Conservation (phyloP, 495 filamentous ascomycete species). For the Umbilicaria muhlenbergii region DNA sequence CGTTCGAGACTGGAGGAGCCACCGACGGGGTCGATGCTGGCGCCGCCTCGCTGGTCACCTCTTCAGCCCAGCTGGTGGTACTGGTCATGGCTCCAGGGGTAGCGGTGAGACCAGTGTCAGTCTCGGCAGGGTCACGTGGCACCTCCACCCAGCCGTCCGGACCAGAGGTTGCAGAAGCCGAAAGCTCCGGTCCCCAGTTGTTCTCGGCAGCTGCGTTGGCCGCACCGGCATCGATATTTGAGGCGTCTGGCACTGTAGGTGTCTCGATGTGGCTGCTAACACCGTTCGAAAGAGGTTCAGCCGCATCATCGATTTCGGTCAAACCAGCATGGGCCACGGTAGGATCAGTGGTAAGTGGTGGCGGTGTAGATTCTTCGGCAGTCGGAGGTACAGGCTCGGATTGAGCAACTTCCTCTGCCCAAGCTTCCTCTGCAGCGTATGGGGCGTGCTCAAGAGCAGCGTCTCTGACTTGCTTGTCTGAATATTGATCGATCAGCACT, state of each 20-base stretch:
- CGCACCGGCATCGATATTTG: conserved; percentile 37
- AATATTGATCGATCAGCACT: conserved; percentile 16
- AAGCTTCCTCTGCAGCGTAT: conserved; percentile 25
- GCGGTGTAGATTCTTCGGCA: conserved; percentile 21
- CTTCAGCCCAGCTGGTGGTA: conserved; percentile 54
- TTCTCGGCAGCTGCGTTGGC: conserved; percentile 54
- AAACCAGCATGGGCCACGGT: conserved; percentile 61
- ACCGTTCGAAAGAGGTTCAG: conserved; percentile 15
- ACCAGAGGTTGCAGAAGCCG: conserved; percentile 32
- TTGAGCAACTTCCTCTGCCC: conserved; percentile 29
- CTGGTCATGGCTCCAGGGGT: conserved; percentile 38
- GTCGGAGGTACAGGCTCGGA: conserved; percentile 24
- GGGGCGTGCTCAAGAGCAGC: conserved; percentile 34
- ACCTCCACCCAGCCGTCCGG: conserved; percentile 68
- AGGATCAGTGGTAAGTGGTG: conserved; percentile 44
- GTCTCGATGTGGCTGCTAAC: conserved; percentile 24
- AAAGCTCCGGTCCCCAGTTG: conserved; percentile 44
- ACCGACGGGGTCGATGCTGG: conserved; percentile 2
- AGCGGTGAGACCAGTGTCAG: conserved; percentile 48
- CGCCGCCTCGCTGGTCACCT: conserved; percentile 26
- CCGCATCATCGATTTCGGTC: conserved; percentile 45
- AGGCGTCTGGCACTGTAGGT: conserved; percentile 32
- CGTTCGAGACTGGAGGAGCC: conserved; percentile 15
- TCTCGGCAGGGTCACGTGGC: conserved; percentile 57
- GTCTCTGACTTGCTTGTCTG: conserved; percentile 18